These are phyloP conservation scores for Trichoderma guizhouense DNA, from an alignment of 2,329 filamentous ascomycete species.

Conservation along the genomic window DNA sequence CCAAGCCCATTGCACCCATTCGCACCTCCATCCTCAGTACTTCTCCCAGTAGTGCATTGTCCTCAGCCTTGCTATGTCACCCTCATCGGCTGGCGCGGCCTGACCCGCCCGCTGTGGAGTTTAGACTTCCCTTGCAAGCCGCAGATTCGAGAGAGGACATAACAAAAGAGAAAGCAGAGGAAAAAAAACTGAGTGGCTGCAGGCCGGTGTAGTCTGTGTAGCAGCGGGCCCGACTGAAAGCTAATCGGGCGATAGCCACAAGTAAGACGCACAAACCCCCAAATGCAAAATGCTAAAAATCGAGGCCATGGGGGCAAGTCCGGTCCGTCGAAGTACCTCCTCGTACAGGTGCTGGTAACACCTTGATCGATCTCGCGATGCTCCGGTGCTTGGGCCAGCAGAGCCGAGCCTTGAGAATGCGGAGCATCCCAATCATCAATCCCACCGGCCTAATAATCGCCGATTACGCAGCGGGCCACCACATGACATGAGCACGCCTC, in stretches of 20 bases:
- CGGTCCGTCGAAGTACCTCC: background rate
- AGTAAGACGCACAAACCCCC: constrained; percentile 8
- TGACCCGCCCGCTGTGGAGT: constrained; percentile 19
- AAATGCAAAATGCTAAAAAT: background rate
- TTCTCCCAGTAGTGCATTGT: background rate
- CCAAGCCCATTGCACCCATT: background rate
- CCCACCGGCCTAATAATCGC: background rate
- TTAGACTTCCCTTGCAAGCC: constrained; percentile 7
- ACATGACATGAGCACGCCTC: background rate
- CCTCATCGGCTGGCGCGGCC: constrained; percentile 17
- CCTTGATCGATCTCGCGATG: constrained; percentile 12
- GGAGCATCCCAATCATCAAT: background rate
- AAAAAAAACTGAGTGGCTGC: constrained; percentile 1
- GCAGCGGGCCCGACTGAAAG: background rate
- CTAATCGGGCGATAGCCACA: background rate
- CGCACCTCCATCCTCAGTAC: background rate
- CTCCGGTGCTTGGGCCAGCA: background rate
- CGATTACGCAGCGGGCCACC: background rate
- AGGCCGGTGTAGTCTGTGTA: background rate
- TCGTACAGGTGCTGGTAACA: background rate
- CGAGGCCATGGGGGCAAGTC: background rate
- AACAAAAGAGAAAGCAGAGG: background rate
- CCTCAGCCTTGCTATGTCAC: constrained; percentile 10
- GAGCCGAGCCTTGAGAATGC: background rate
- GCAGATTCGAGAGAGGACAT: background rate